Conservation (phyloP, 768 basidiomycete species). For the Termitomyces sp. region DNA sequence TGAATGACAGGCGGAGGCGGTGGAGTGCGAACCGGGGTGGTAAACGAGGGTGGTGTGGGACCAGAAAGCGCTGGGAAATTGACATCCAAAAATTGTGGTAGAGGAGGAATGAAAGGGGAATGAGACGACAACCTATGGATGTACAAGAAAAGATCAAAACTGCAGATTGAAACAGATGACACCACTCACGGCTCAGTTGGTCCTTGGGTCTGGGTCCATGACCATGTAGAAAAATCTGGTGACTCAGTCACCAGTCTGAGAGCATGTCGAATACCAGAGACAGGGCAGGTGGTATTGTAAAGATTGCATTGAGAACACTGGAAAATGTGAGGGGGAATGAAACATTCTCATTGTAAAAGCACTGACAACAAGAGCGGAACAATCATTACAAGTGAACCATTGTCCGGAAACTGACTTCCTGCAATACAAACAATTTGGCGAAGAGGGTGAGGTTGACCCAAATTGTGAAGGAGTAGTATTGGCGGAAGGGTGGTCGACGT, state of each 20-base stretch:
- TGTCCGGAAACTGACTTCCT: not conserved
- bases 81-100: not conserved
- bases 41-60: not conserved
- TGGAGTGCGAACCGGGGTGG: not conserved
- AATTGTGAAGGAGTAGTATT: not conserved
- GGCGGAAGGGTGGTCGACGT: not conserved
- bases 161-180: not conserved
- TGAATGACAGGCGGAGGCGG: conserved; percentile 42
- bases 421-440: not conserved
- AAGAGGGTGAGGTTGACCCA: not conserved
- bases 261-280: not conserved
- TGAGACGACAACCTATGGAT: not conserved
- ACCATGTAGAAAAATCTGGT: not conserved
- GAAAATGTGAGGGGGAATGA: not conserved
- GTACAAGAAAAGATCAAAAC: not conserved
- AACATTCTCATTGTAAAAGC: not conserved
- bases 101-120: not conserved
- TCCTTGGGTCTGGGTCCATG: not conserved
- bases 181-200: not conserved
- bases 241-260: not conserved
- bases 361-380: not conserved
- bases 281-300: not conserved
- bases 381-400: not conserved
- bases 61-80: not conserved
- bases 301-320: not conserved